phyloP scores from a whole-genome alignment of 306 rosid genomes.

The Cyamopsis tetragonoloba region DNA sequence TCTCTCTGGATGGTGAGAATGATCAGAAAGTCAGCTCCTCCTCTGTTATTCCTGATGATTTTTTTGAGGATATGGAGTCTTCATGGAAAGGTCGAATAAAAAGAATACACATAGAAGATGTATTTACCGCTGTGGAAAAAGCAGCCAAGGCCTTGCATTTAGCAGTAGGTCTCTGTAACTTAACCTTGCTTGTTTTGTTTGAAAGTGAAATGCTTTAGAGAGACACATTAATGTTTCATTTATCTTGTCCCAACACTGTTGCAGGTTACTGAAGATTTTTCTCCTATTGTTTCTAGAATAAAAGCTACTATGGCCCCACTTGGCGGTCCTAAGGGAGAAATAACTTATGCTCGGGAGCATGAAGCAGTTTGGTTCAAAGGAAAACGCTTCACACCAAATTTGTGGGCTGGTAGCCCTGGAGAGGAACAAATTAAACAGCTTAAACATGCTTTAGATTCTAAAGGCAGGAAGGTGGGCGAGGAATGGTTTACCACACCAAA shows the following conservation, averaged over 20 bases:
- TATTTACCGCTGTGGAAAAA: slow-evolving; percentile 56
- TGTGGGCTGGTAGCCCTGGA: slow-evolving; percentile 80
- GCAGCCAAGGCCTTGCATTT: slow-evolving; percentile 71
- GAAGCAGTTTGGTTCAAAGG: slow-evolving; percentile 98
- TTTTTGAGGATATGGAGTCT: slow-evolving; percentile 93
- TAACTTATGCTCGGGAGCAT: slow-evolving; percentile 79
- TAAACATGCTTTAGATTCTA: slow-evolving; percentile 86
- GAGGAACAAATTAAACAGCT: slow-evolving; percentile 85
- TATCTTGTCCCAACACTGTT: slow-evolving; percentile 12
- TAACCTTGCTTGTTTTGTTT: slow-evolving; percentile 22
- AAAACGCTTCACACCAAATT: slow-evolving; percentile 63
- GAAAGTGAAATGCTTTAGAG: slow-evolving; percentile 8
- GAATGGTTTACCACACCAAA: slow-evolving; percentile 88
- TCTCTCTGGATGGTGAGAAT: slow-evolving; percentile 63
- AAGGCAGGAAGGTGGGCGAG: slow-evolving; percentile 89
- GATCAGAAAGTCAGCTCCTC: slow-evolving; percentile 64
- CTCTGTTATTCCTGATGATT: slow-evolving; percentile 62
- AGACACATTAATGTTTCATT: slow-evolving; percentile 7
- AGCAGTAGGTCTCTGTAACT: slow-evolving; percentile 58
- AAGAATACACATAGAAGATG: slow-evolving; percentile 70
- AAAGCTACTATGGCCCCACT: slow-evolving; percentile 71
- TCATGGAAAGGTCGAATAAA: slow-evolving; percentile 87
- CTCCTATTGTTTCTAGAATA: slow-evolving; percentile 74
- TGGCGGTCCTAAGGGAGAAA: slow-evolving; percentile 92
- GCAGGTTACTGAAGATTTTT: slow-evolving; percentile 83